Base-by-base conservation (phyloP, 371 early-diverging fungal species). In the Haplosporangium sp. region DNA sequence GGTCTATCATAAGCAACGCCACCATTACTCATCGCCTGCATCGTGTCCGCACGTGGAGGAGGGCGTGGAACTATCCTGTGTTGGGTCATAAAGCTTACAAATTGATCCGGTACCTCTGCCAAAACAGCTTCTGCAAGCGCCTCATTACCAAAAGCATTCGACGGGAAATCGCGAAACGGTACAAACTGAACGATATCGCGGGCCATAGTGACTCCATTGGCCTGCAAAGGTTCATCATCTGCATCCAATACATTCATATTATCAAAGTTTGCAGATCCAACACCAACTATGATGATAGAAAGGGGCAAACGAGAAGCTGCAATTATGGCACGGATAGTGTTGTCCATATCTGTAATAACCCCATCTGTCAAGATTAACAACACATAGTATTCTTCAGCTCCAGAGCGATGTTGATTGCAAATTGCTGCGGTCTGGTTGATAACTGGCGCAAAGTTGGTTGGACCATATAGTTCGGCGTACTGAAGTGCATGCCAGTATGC, bases 141-240 rank as follows among this genome's bases (percentile, higher is more conserved):
- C 20, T 79, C 70, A 9, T 62, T 20, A 17, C 71, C 71, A 40
- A 72, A 70, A 6, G 72, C 74, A 4, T 67, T 60, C 6, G 61
- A 35, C 63, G 74, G 72, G 61, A 85, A 79, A 11, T 84, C 85
- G 4, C 83, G 71, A 68, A 87, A 74, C 5, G 88, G 83, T 34
- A 89, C 89, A 72, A 89, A 89, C 72, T 88, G 88, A 48, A 88
- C 89, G 63, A 86, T 86, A 66, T 89, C 89, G 40, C 89, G 85
- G 52, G 73, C 75, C 76, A 81, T 77, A 9, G 53, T 59, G 56
- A 34, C 47, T 38, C 72, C 76, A 42, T 69, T 76, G 34, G 77
- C 64, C 6, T 64, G 58, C 6, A 84, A 63, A 5, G 78, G 77
- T 19, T 72, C 81, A 44, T 86, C 83, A 63, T 87, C 88, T 2